These are phyloP conservation scores for Vigna hirtella DNA, from an alignment of 306 rosid species.

Conservation along the genomic window DNA sequence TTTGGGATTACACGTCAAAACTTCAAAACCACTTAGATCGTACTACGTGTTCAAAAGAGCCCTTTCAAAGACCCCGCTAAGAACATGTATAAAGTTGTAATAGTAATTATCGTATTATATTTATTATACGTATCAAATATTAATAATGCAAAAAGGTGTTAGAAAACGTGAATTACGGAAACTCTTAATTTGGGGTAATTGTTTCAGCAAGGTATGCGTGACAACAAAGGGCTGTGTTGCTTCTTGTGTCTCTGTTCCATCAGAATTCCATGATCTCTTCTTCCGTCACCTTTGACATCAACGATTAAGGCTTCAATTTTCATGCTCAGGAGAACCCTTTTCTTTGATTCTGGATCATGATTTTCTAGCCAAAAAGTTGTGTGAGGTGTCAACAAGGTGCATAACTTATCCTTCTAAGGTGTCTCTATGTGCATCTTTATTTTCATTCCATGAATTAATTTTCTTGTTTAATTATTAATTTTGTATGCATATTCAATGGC, in stretches of 20 bases:
- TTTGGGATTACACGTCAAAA: too few species aligned
- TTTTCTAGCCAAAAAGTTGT: slow-evolving; percentile 28
- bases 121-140: neutral
- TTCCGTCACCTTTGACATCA: neutral
- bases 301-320: neutral
- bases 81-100: too few species aligned
- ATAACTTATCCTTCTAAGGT: neutral
- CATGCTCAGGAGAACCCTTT: neutral
- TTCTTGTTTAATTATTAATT: neutral
- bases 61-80: too few species aligned
- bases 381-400: slow-evolving; percentile 56
- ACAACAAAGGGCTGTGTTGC: slow-evolving; percentile 50
- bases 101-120: too few species aligned
- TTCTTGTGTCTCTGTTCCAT: slow-evolving; percentile 17
- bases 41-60: too few species aligned
- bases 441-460: neutral
- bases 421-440: neutral
- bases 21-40: too few species aligned
- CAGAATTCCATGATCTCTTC: slow-evolving; percentile 1
- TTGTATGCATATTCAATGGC: neutral
- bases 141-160: neutral
- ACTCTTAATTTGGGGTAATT: slow-evolving; percentile 31
- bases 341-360: slow-evolving; percentile 17
- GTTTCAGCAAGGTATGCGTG: slow-evolving; percentile 42
- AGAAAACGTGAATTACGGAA: slow-evolving; percentile 48